phyloP scores from a whole-genome alignment of 805 yeast species.

The Clavispora vitiphila region DNA sequence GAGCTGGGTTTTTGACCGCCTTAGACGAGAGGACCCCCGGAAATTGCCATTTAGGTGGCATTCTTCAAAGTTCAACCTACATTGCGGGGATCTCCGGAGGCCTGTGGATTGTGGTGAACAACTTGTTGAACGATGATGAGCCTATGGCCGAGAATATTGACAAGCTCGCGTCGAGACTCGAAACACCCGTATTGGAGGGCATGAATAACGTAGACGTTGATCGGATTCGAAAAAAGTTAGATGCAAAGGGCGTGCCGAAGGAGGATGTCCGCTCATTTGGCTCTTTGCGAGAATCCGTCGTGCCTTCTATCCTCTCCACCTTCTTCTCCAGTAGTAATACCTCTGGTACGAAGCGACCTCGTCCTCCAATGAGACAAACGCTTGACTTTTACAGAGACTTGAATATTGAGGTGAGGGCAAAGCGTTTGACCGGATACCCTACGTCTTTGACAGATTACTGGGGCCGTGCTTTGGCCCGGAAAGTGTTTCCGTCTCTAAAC shows the following conservation, averaged over 20 bases:
- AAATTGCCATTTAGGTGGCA: conserved; percentile 40
- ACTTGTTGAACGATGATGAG: conserved; percentile 26
- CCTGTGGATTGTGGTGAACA: conserved; percentile 58
- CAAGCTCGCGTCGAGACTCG: conserved; percentile 36
- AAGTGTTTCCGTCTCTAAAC: conserved; percentile 34
- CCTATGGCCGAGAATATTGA: conserved; percentile 19
- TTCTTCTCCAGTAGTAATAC: not conserved
- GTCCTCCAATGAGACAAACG: conserved; percentile 15
- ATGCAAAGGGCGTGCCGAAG: not conserved
- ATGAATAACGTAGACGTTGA: conserved; percentile 46
- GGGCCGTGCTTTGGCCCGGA: conserved; percentile 57
- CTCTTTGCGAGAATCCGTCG: not conserved
- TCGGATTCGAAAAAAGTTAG: not conserved
- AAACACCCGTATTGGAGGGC: conserved; percentile 49
- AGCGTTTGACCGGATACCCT: conserved; percentile 48
- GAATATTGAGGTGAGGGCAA: conserved; percentile 50
- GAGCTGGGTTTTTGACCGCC: conserved; percentile 53
- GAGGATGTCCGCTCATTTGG: not conserved
- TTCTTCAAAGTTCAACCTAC: conserved; percentile 51
- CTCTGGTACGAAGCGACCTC: conserved; percentile 8
- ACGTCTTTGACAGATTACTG: conserved; percentile 63
- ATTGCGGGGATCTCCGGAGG: conserved; percentile 71
- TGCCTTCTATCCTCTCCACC: not conserved
- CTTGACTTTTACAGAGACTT: conserved; percentile 47
- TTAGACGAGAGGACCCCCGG: conserved; percentile 42